Percentiles rank a stretch among this genome's conserved stretches.
Evolutionary conservation across 805 yeast genomes (phyloP).

Genomic region (Zygosaccharomyces bisporus): DNA sequence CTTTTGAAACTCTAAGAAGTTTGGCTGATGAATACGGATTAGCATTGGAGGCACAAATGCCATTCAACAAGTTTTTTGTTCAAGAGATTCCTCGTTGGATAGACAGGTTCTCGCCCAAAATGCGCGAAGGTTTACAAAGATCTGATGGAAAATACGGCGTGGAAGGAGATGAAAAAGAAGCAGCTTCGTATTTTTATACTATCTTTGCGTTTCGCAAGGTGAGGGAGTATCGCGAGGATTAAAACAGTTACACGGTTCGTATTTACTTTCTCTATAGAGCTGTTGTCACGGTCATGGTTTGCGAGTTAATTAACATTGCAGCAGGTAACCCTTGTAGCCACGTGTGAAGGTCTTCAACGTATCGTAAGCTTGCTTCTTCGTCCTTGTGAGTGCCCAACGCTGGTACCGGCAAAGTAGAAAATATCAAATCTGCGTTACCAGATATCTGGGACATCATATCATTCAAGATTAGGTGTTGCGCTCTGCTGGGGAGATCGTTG

Average conservation of each 20-base stretch:
- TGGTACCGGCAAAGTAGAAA: slow-evolving; percentile 90
- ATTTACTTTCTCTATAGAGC: slow-evolving; percentile 50
- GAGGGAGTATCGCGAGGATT: slow-evolving; percentile 28
- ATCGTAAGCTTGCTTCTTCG: slow-evolving; percentile 65
- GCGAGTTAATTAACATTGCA: slow-evolving; percentile 75
- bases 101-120: slow-evolving; percentile 52
- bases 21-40: slow-evolving; percentile 81
- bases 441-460: slow-evolving; percentile 75
- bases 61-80: slow-evolving; percentile 77
- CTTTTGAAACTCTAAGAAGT: slow-evolving; percentile 80
- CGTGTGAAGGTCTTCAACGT: slow-evolving; percentile 67
- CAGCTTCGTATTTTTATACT: slow-evolving; percentile 77
- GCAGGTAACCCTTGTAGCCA: slow-evolving; percentile 88
- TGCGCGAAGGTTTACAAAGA: slow-evolving; percentile 66
- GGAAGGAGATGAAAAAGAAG: slow-evolving; percentile 85
- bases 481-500: slow-evolving; percentile 85
- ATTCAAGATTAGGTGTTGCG: slow-evolving; percentile 84
- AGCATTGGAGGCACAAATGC: slow-evolving; percentile 65
- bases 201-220: slow-evolving; percentile 78
- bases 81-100: slow-evolving; percentile 71
- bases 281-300: slow-evolving; percentile 94
- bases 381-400: slow-evolving; percentile 73
- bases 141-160: slow-evolving; percentile 81
- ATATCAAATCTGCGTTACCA: slow-evolving; percentile 61
- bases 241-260: slow-evolving; percentile 1